Evolutionary conservation across 2,329 filamentous ascomycete species (phyloP).

Genomic region (Pseudogymnoascus sp.): DNA sequence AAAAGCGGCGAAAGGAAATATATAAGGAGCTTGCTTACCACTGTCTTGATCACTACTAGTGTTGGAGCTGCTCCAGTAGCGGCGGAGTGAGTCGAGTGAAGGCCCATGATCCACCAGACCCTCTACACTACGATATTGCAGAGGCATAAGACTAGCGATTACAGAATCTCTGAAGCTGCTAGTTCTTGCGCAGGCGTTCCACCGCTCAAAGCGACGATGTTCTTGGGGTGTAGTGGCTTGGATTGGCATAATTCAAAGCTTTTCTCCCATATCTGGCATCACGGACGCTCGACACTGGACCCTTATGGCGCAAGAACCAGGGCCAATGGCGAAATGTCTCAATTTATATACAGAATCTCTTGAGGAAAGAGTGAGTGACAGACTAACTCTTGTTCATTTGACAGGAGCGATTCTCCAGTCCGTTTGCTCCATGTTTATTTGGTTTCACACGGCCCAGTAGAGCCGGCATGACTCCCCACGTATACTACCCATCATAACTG

Average conservation of each 20-base stretch:
- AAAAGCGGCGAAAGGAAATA: background rate
- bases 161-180: background rate
- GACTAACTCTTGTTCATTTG: background rate
- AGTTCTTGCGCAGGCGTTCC: constrained; percentile 8
- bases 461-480: background rate
- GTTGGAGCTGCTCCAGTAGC: constrained; percentile 6
- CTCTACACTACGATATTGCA: constrained; percentile 5
- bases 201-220: background rate
- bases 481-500: background rate
- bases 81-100: background rate
- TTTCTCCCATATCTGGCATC: constrained; percentile 6
- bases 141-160: background rate
- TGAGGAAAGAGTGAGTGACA: background rate
- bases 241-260: background rate
- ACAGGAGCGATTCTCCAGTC: background rate
- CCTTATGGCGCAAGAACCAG: constrained; percentile 7
- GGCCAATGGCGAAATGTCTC: constrained; percentile 4
- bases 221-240: background rate
- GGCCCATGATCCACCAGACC: constrained; percentile 2
- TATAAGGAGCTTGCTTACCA: constrained; percentile 4
- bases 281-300: background rate
- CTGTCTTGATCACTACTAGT: constrained; percentile 1
- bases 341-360: background rate
- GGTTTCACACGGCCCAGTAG: background rate
- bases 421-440: background rate